A percentile compares a stretch with the other conserved stretches of the same genome.
These are phyloP conservation scores for Penicillium fimorum DNA, from an alignment of 495 filamentous ascomycete genomes.

Conservation along the genomic window DNA sequence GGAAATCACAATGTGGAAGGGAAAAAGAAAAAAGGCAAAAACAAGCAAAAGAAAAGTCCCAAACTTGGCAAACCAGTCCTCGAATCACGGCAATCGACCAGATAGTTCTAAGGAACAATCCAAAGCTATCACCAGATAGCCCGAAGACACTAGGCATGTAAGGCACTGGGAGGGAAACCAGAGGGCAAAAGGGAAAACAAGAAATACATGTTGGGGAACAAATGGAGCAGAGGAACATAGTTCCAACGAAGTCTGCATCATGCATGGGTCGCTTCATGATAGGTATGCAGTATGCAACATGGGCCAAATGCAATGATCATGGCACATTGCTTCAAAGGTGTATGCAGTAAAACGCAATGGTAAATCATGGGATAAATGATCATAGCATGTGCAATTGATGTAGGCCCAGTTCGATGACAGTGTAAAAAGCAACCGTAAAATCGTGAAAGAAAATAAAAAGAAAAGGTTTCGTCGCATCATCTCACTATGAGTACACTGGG, in stretches of 20 bases:
- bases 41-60: conserved; percentile 4
- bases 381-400: conserved; percentile 30
- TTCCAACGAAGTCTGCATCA: conserved; percentile 17
- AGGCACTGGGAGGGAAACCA: conserved; percentile 8
- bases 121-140: conserved; percentile 12
- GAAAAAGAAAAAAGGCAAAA: conserved; percentile 16
- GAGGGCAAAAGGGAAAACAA: conserved; percentile 3
- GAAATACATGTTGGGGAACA: conserved; percentile 18
- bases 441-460: conserved; percentile 32
- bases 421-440: conserved; percentile 40
- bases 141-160: conserved; percentile 8
- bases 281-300: conserved; percentile 26
- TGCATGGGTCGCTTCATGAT: conserved; percentile 17
- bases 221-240: conserved; percentile 8
- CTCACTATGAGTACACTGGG: conserved; percentile 46
- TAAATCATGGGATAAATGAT: conserved; percentile 20
- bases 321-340: conserved; percentile 24
- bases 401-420: conserved; percentile 33
- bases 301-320: conserved; percentile 19
- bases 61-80: neutral
- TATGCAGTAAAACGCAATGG: conserved; percentile 15
- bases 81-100: conserved; percentile 8
- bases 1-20: conserved; percentile 30
- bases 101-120: conserved; percentile 6
- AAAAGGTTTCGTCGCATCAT: conserved; percentile 43